Percentiles rank a stretch among this genome's conserved stretches.
Evolutionary conservation across 2,329 filamentous ascomycete species (phyloP).

Genomic region (Onygenales sp.): DNA sequence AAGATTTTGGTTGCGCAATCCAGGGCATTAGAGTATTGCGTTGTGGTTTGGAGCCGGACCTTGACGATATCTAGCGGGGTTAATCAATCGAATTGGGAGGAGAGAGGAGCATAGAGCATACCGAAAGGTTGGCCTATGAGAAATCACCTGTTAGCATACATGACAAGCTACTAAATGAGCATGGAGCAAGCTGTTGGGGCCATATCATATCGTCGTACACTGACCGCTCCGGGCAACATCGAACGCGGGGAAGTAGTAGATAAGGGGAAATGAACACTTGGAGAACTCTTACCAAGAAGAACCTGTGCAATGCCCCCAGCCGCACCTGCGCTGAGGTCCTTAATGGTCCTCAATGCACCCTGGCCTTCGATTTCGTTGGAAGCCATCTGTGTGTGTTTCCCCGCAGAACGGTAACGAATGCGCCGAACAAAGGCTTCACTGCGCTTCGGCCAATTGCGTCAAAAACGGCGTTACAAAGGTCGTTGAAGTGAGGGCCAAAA

Average conservation of each 20-base stretch:
- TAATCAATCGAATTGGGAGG: constrained; percentile 1
- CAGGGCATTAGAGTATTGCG: constrained; percentile 68
- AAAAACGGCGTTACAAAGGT: too few relatives aligned
- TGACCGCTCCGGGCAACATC: too few relatives aligned
- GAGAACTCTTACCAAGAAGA: constrained; percentile 61
- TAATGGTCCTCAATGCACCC: constrained; percentile 53
- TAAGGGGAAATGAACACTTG: not conserved
- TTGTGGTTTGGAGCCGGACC: constrained; percentile 86
- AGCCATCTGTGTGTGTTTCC: constrained; percentile 4
- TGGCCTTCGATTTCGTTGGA: constrained; percentile 26
- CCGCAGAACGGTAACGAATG: not conserved
- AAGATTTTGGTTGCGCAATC: constrained; percentile 77
- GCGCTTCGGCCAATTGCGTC: not conserved
- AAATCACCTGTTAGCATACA: constrained; percentile 17
- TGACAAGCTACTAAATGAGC: not conserved
- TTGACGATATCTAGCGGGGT: constrained; percentile 73
- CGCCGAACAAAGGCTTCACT: not conserved
- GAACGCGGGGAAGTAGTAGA: not conserved
- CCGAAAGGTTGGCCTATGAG: constrained; percentile 54
- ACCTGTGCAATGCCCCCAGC: constrained; percentile 91
- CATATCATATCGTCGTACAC: too few relatives aligned
- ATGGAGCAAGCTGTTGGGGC: not conserved
- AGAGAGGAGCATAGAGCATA: constrained; percentile 27
- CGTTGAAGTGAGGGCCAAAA: not conserved
- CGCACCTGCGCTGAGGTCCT: constrained; percentile 86